Conservation (phyloP, 805 yeast genomes). For the Ogataea dorogensis region DNA sequence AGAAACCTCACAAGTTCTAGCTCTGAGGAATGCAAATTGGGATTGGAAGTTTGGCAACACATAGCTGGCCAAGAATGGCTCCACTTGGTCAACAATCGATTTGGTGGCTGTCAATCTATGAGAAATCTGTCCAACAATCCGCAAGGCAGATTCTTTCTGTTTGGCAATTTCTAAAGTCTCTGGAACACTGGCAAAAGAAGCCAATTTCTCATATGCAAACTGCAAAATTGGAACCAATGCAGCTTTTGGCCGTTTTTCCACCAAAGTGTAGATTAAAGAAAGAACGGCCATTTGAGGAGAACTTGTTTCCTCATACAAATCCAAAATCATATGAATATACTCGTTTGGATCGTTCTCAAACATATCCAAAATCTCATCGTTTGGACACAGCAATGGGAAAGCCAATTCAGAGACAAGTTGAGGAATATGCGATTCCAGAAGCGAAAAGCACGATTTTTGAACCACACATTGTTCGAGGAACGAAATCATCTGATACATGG, state of each 20-base stretch:
- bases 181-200: constrained; percentile 32
- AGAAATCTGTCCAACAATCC: constrained; percentile 74
- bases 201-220: constrained; percentile 55
- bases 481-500: constrained; percentile 61
- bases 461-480: constrained; percentile 63
- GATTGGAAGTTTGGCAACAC: constrained; percentile 74
- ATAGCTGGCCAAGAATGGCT: constrained; percentile 56
- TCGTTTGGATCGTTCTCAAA: constrained; percentile 91
- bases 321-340: constrained; percentile 76
- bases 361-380: constrained; percentile 65
- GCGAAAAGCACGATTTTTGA: constrained; percentile 61
- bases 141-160: constrained; percentile 73
- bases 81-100: constrained; percentile 68
- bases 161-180: constrained; percentile 54
- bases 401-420: constrained; percentile 68
- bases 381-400: constrained; percentile 76
- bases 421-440: constrained; percentile 67
- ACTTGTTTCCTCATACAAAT: constrained; percentile 55
- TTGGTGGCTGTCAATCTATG: constrained; percentile 52
- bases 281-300: constrained; percentile 82
- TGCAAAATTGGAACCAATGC: constrained; percentile 60
- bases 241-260: constrained; percentile 59
- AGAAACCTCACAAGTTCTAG: constrained; percentile 67
- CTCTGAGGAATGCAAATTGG: constrained; percentile 63
- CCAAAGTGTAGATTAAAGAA: constrained; percentile 67